Evolutionary conservation across 2,329 filamentous ascomycete species (phyloP), one percentile per base, ranked within the genome.

Genomic region (Incumbomyces delicatus): DNA sequence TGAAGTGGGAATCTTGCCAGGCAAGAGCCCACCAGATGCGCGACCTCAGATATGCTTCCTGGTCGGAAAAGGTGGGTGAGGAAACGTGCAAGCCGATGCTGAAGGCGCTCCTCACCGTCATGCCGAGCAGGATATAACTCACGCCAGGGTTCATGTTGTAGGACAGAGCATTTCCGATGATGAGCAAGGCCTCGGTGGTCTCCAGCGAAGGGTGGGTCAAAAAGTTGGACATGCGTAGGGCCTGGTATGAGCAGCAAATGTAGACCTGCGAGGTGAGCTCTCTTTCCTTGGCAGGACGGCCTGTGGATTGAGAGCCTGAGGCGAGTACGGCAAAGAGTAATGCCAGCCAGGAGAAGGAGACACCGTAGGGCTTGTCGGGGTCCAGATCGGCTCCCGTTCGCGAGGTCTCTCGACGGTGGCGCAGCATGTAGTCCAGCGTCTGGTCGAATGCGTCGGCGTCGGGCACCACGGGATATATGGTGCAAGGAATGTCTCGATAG

Each of bases 101-200:
- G 60, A 80, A 69, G 11, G 76, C 76, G 61, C 81, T 73, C 6
- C 78, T 70, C 40, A 79, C 70, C 1, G 77, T 80, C 60, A 81
- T 70, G 67, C 70, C 75, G 38, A 77, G 72, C 12, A 81, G 60
- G 20, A 77, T 75, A 67, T 80, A 81, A 3, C 77, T 75, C 14
- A 79, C 77, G 2, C 78, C 78, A 7, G 78, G 77, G 49, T 81
- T 81, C 75, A 78, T 78, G 52, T 78, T 78, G 57, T 78, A 78
- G 1, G 75, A 76, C 27, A 78, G 66, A 18, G 78, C 77, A 54
- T 80, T 80, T 41, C 76, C 75, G 27, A 81, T 77, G 11, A 81
- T 75, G 2, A 81, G 62, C 17, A 81, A 66, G 0, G 77, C 77
- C 57, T 81, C 76, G 32, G 81, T 78, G 35, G 73, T 77, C 51